These are phyloP conservation scores for Russula brevipes DNA, from an alignment of 768 basidiomycete species.

Conservation along the genomic window DNA sequence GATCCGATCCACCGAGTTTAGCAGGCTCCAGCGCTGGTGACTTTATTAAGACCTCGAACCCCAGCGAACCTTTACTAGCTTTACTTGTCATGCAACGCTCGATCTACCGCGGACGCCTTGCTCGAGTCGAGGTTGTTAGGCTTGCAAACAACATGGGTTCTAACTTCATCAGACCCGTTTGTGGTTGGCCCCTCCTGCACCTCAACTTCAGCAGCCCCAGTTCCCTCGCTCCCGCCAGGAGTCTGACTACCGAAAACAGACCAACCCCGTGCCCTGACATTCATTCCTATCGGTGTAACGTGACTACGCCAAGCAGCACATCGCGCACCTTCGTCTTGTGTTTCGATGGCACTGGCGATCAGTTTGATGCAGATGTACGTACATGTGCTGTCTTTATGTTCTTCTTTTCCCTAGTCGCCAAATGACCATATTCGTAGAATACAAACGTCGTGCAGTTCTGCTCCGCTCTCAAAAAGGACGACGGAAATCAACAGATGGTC, in stretches of 20 bases:
- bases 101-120: not conserved
- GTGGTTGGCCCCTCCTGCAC: no score
- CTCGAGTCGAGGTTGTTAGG: not conserved
- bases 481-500: slow-evolving; percentile 54
- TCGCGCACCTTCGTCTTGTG: slow-evolving; percentile 58
- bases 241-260: not conserved
- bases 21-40: not conserved
- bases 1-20: not conserved
- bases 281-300: not conserved
- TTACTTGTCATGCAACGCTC: not conserved
- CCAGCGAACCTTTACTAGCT: not conserved
- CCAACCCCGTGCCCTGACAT: not conserved
- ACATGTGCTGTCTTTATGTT: not conserved
- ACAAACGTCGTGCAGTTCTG: slow-evolving; percentile 67
- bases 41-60: not conserved
- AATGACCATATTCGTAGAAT: slow-evolving; percentile 39
- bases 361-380: slow-evolving; percentile 60
- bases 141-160: not conserved
- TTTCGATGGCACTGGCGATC: slow-evolving; percentile 61
- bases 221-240: not conserved
- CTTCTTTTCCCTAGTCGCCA: not conserved
- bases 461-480: slow-evolving; percentile 62
- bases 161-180: not conserved
- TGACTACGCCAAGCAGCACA: slow-evolving; percentile 17
- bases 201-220: not conserved